A percentile compares a stretch with the other conserved stretches of the same genome.
These are phyloP conservation scores for Chaetomium sp. DNA, from an alignment of 2,329 filamentous ascomycete genomes.

Conservation along the genomic window DNA sequence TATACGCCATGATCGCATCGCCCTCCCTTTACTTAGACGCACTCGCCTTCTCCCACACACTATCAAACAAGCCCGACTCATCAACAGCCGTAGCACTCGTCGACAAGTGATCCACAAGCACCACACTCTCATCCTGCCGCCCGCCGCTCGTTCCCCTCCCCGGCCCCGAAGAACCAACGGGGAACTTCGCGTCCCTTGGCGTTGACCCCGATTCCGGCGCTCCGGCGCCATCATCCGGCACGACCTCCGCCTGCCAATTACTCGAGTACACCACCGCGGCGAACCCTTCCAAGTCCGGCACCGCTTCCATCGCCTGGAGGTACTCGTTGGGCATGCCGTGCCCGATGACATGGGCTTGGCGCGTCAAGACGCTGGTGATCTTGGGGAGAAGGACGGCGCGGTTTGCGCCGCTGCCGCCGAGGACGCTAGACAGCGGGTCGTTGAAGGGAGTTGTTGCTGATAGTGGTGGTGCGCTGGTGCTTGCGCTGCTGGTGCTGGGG, in stretches of 20 bases:
- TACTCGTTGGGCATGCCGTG: conserved; percentile 66
- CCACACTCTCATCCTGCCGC: conserved; percentile 43
- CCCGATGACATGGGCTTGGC: conserved; percentile 85
- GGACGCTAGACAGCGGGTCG: conserved; percentile 15
- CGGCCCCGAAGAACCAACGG: too few relatives aligned
- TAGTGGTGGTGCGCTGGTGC: conserved; percentile 13
- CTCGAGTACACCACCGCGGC: conserved; percentile 82
- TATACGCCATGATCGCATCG: too few relatives aligned
- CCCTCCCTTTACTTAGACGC: background rate
- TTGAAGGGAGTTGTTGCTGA: background rate
- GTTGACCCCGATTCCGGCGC: background rate
- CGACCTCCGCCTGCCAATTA: conserved; percentile 66
- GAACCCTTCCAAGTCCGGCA: conserved; percentile 73
- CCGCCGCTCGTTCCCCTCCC: conserved; percentile 9
- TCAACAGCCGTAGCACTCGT: conserved; percentile 25
- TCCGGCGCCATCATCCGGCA: conserved; percentile 40
- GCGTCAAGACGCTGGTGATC: conserved; percentile 80
- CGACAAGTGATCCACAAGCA: conserved; percentile 35
- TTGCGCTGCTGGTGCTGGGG: background rate
- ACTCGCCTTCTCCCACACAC: conserved; percentile 60
- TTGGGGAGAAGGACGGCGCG: conserved; percentile 66
- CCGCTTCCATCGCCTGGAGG: conserved; percentile 66
- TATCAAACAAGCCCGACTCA: conserved; percentile 50
- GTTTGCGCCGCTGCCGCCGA: conserved; percentile 28
- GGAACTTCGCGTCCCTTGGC: too few relatives aligned